These are phyloP conservation scores for Chaetomium tenue DNA, from an alignment of 495 filamentous ascomycete species.

Conservation along the genomic window DNA sequence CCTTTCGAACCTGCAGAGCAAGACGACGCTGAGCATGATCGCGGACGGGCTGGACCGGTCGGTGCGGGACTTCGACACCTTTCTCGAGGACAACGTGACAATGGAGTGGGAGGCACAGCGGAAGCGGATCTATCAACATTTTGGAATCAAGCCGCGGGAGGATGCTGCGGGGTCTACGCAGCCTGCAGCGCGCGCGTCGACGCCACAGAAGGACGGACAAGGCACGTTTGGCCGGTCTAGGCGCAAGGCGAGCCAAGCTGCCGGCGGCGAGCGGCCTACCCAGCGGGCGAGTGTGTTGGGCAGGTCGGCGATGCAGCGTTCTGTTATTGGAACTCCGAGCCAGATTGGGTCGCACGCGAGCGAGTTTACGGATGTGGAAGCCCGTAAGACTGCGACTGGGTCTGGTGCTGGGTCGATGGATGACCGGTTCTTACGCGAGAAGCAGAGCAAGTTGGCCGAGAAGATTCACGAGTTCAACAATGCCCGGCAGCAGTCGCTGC, in stretches of 20 bases:
- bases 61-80: slow-evolving; percentile 83
- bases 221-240: slow-evolving; percentile 52
- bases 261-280: slow-evolving; percentile 36
- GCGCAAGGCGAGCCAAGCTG: slow-evolving; percentile 45
- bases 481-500: slow-evolving; percentile 60
- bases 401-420: slow-evolving; percentile 52
- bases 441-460: slow-evolving; percentile 72
- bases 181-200: slow-evolving; percentile 48
- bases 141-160: slow-evolving; percentile 74
- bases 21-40: slow-evolving; percentile 88
- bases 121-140: slow-evolving; percentile 89
- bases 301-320: slow-evolving; percentile 67
- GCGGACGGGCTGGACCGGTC: slow-evolving; percentile 82
- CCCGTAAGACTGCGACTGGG: slow-evolving; percentile 49
- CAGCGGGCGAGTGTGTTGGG: slow-evolving; percentile 66
- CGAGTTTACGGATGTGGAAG: slow-evolving; percentile 65
- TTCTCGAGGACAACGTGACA: slow-evolving; percentile 89
- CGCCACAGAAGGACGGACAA: slow-evolving; percentile 38
- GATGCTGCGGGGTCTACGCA: slow-evolving; percentile 43
- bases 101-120: slow-evolving; percentile 95
- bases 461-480: slow-evolving; percentile 74
- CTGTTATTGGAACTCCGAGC: slow-evolving; percentile 76
- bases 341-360: slow-evolving; percentile 55
- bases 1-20: slow-evolving; percentile 77
- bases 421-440: slow-evolving; percentile 71